Evolutionary conservation across 441 rosid genomes (phyloP).

Genomic region (Metrosideros polymorpha): DNA sequence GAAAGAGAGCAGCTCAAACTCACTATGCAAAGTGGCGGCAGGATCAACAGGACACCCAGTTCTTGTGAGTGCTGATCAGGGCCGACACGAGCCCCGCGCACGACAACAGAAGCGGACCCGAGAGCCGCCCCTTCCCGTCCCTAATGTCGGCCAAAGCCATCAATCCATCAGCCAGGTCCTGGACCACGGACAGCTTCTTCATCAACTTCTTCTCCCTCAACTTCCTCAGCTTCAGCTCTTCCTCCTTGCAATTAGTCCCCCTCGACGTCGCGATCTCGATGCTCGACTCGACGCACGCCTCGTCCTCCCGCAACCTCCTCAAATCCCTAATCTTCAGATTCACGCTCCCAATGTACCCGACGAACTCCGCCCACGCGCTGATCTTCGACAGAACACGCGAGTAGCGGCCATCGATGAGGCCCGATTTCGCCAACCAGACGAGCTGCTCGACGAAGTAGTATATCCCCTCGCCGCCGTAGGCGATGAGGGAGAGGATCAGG

Average conservation of each 20-base stretch:
- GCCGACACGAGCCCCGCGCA: conserved; percentile 83
- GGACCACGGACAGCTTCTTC: conserved; percentile 67
- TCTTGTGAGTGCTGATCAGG: conserved; percentile 77
- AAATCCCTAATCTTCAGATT: conserved; percentile 63
- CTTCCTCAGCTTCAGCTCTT: conserved; percentile 40
- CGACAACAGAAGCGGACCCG: conserved; percentile 45
- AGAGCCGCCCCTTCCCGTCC: conserved; percentile 57
- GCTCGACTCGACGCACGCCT: conserved; percentile 37
- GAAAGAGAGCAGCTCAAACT: not conserved
- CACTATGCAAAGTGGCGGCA: not conserved
- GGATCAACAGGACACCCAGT: conserved; percentile 72
- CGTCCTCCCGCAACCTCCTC: conserved; percentile 43
- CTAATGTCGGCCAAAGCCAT: conserved; percentile 75
- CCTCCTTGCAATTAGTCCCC: conserved; percentile 31
- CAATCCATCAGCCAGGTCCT: conserved; percentile 80
- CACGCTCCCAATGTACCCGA: conserved; percentile 69
- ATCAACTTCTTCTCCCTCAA: conserved; percentile 54
- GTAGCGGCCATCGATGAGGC: conserved; percentile 53
- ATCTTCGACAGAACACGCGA: conserved; percentile 38
- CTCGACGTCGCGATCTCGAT: conserved; percentile 45
- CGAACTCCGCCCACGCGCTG: conserved; percentile 81
- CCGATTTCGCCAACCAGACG: conserved; percentile 83
- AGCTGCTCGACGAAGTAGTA: conserved; percentile 82
- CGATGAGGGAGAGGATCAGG: conserved; percentile 30
- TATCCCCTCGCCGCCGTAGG: conserved; percentile 91